Percentiles rank a stretch among this genome's conserved stretches.
Conservation (phyloP, 2,329 filamentous ascomycete genomes). For the Colletotrichum tamarilloi region DNA sequence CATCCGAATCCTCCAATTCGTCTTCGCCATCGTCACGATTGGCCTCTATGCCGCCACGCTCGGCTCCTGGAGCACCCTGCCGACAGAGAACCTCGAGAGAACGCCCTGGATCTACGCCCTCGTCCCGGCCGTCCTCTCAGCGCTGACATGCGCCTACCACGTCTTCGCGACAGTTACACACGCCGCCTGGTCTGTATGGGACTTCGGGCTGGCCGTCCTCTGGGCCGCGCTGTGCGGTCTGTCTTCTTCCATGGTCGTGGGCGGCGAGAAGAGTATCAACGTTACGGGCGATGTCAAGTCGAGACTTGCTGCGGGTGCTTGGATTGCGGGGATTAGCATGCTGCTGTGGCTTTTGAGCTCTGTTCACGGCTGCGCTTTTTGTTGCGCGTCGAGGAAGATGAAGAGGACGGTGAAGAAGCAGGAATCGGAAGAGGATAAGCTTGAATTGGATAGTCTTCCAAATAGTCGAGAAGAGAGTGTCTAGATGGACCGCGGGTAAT, state of each 20-base stretch:
- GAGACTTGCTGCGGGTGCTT: constrained; percentile 17
- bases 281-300: neutral
- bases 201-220: constrained; percentile 24
- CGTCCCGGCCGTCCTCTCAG: constrained; percentile 14
- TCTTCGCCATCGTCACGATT: constrained; percentile 24
- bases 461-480: neutral
- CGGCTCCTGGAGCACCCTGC: constrained; percentile 2
- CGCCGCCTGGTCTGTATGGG: constrained; percentile 30
- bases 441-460: neutral
- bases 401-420: neutral
- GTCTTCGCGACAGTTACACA: constrained; percentile 23
- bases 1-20: constrained; percentile 29
- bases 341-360: constrained; percentile 18
- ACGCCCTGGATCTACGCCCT: constrained; percentile 31
- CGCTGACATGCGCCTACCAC: constrained; percentile 23
- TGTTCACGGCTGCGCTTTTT: constrained; percentile 8
- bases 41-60: constrained; percentile 27
- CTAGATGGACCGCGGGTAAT: neutral
- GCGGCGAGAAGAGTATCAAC: neutral
- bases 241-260: neutral
- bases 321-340: constrained; percentile 26
- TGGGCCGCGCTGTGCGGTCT: constrained; percentile 30
- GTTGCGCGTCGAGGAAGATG: constrained; percentile 12
- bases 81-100: neutral
- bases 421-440: neutral